These are phyloP conservation scores for Boletus sp. DNA, from an alignment of 1,284 basidiomycete species.

Conservation along the genomic window DNA sequence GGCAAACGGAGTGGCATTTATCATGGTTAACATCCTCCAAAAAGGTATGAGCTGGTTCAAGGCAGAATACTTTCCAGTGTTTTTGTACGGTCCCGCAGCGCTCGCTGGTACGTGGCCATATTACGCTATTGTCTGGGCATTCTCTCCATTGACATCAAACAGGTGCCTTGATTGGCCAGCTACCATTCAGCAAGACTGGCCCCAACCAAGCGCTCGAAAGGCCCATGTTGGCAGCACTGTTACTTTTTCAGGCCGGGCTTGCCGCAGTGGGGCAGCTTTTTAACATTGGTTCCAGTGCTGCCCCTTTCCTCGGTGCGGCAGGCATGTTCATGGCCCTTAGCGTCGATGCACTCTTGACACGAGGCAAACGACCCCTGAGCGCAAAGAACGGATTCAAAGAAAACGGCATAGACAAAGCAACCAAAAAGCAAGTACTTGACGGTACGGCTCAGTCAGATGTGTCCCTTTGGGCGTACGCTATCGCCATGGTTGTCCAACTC, in stretches of 20 bases:
- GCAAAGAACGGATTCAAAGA: neutral
- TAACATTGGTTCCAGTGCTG: slow-evolving; percentile 69
- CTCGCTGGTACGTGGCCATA: slow-evolving; percentile 57
- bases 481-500: slow-evolving; percentile 67
- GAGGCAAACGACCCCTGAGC: neutral
- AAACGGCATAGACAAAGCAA: slow-evolving; percentile 7
- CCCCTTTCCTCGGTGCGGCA: slow-evolving; percentile 62
- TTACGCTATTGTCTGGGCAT: neutral
- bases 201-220: slow-evolving; percentile 29
- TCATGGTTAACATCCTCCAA: slow-evolving; percentile 68
- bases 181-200: slow-evolving; percentile 46
- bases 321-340: slow-evolving; percentile 58
- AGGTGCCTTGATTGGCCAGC: slow-evolving; percentile 63
- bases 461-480: slow-evolving; percentile 66
- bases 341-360: slow-evolving; percentile 50
- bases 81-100: slow-evolving; percentile 81
- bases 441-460: slow-evolving; percentile 38
- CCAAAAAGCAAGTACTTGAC: neutral
- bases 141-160: slow-evolving; percentile 21
- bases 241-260: slow-evolving; percentile 60
- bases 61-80: slow-evolving; percentile 69
- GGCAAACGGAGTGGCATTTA: slow-evolving; percentile 74
- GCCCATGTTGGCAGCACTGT: slow-evolving; percentile 59
- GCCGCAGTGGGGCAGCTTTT: slow-evolving; percentile 61
- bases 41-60: slow-evolving; percentile 82